Base-by-base conservation (phyloP, 1,284 basidiomycete species). In the Fomitopsis betulina region DNA sequence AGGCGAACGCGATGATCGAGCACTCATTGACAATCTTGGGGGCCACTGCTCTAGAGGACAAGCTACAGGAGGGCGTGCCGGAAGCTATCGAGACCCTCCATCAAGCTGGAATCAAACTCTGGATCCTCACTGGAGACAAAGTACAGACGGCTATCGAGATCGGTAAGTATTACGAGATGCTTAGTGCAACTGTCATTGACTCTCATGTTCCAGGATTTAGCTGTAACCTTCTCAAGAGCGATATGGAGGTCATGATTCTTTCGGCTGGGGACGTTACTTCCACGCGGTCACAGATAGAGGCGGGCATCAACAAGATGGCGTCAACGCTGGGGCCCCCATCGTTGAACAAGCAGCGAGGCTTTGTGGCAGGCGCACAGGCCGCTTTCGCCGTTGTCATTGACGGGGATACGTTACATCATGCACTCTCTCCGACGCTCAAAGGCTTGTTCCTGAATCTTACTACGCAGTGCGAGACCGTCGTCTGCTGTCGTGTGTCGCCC, bases 91-190 rank as follows among this genome's bases (percentile, higher is more conserved):
- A 94, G 65, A 91, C 83, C 59, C 78, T 99, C 19, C 96, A 98
- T 69, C 79, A 84, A 43, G 96, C 96, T 0, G 96, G 96, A 8
- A 98, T 99, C 79, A 98, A 98, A 75, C 75, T 99, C 2, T 99
- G 96, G 96, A 94, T 96, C 70, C 75, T 96, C 57, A 96, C 93
- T 35, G 95, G 95, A 53, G 96, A 98, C 77, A 98, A 98, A 75
- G 81, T 98, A 1, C 96, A 98, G 74, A 98, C 96, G 3, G 96
- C 96, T 19, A 98, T 98, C 69, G 96, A 98, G 72, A 98, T 98
- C 60, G 89, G 85, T 75, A 69, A 58, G 54, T 12, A 6, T 58
- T n/a, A n/a, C 10, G 10, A 30, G n/a, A 51, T 5, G n/a, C 1
- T n/a, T 6, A 5, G 2, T 35, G n/a, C 7, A 19, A 15, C 25